Evolutionary conservation across 2,329 filamentous ascomycete species (phyloP), one percentile per base, ranked within the genome.

Genomic region (Botrytis fabae): DNA sequence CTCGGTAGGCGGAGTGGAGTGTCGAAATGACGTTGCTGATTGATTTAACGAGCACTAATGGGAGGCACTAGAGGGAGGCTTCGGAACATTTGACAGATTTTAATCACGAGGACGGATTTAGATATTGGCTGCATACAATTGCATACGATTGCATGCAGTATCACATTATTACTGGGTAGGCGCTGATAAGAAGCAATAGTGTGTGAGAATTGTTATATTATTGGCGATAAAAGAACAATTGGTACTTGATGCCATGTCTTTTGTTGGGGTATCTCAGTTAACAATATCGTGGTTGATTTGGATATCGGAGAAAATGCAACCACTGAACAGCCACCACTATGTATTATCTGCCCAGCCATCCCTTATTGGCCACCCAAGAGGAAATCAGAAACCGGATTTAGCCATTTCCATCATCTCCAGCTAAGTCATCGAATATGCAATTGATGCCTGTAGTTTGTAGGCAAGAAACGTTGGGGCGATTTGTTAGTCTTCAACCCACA

Each of bases 31-130:
- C 60, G 69, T 71, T 65, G 44, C 14, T 20, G 22, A 4, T 44
- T 20, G 22, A 7, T 57, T n/a, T 22, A 22, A 51, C 42, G 57
- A n/a, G n/a, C 20, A 25, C 18, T 28, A 28, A 57, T 28, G 51
- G 51, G 51, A 16, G 28, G 28, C 12, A 2, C 3, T 18, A 8
- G 28, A 57, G 38, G 7, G 8, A 38, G 60, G 14, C 60, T n/a
- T 10, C 35, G 38, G 22, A 62, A 20, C 16, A 35, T 40, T 54
- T 25, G 48, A 54, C 25, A 54, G 48, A 54, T 54, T 54, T 60
- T 46, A 40, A 70, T 70, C 69, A 70, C 70, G 51, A 42, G 70
- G 44, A 66, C 70, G 5, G n/a, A 59, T 40, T 71, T 65, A 32
- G 61, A 71, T 66, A 54, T 46, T 46, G 51, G 44, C 38, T 69